These are phyloP conservation scores for Mastigamoeba balamuthi DNA, from an alignment of 78 protist species.

Conservation along the genomic window DNA sequence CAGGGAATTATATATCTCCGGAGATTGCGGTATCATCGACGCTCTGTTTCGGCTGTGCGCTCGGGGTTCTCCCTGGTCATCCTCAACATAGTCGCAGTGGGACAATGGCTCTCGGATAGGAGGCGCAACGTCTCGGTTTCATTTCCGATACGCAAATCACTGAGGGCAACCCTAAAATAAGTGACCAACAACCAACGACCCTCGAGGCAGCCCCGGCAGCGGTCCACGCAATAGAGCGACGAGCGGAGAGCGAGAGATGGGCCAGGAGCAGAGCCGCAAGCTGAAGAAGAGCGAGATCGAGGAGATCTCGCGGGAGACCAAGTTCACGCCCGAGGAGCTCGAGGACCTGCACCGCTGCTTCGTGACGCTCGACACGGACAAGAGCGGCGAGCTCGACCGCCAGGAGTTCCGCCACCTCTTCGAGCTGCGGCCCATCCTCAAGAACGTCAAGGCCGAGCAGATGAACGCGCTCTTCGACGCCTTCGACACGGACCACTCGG, in stretches of 20 bases:
- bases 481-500: background rate
- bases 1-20: too few species aligned
- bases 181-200: too few species aligned
- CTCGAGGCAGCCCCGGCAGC: background rate
- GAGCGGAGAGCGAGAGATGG: background rate
- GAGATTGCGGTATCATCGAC: too few species aligned
- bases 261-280: too few species aligned
- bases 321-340: background rate
- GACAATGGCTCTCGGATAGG: too few species aligned
- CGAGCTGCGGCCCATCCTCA: background rate
- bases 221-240: background rate
- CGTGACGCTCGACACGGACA: background rate
- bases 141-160: too few species aligned
- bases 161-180: too few species aligned
- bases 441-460: background rate
- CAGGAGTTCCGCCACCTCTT: background rate
- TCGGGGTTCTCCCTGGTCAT: too few species aligned
- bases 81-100: too few species aligned
- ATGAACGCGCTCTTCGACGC: background rate
- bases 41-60: too few species aligned
- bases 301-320: background rate
- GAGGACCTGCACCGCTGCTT: background rate
- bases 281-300: background rate
- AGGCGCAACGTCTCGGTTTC: too few species aligned
- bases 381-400: background rate